Percentiles rank a stretch among this genome's conserved stretches.
phyloP scores from a whole-genome alignment of 805 yeast species.

The Candida insectalens region DNA sequence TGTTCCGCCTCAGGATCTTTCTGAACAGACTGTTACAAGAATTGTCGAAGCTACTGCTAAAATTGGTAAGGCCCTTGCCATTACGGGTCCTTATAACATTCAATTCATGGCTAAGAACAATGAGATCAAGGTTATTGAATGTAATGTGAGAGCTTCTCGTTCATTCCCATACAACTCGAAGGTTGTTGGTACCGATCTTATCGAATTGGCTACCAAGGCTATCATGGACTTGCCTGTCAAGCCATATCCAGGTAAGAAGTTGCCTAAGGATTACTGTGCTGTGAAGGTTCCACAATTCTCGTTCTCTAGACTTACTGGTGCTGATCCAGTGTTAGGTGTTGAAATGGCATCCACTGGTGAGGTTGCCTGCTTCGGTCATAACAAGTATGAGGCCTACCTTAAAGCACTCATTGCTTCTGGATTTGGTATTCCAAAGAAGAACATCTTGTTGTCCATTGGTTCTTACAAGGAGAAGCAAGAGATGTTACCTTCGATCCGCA shows the following conservation, averaged over 20 bases:
- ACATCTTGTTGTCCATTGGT: constrained; percentile 88
- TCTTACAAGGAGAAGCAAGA: constrained; percentile 95
- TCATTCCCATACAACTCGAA: constrained; percentile 98
- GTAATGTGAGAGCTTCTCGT: constrained; percentile 98
- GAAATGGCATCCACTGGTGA: constrained; percentile 99
- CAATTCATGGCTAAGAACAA: constrained; percentile 94
- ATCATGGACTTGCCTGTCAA: constrained; percentile 79
- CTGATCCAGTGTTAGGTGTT: constrained; percentile 95
- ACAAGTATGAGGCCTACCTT: constrained; percentile 94
- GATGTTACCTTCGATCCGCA: constrained; percentile 77
- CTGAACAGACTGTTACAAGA: constrained; percentile 81
- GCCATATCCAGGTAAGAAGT: constrained; percentile 82
- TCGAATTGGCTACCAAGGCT: constrained; percentile 96
- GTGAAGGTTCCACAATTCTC: constrained; percentile 97
- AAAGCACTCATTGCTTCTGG: constrained; percentile 94
- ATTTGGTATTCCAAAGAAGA: constrained; percentile 89
- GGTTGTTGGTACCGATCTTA: constrained; percentile 92
- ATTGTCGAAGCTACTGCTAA: constrained; percentile 94
- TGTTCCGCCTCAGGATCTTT: constrained; percentile 94
- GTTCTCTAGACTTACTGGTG: constrained; percentile 93
- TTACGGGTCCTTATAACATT: constrained; percentile 96
- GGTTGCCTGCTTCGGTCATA: constrained; percentile 93
- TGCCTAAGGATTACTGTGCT: constrained; percentile 93
- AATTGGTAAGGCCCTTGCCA: constrained; percentile 88
- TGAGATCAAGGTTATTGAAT: constrained; percentile 95